A percentile compares a stretch with the other conserved stretches of the same genome.
phyloP scores from a whole-genome alignment of 2,329 filamentous ascomycete genomes.

The Verticillium zaregamsianum region DNA sequence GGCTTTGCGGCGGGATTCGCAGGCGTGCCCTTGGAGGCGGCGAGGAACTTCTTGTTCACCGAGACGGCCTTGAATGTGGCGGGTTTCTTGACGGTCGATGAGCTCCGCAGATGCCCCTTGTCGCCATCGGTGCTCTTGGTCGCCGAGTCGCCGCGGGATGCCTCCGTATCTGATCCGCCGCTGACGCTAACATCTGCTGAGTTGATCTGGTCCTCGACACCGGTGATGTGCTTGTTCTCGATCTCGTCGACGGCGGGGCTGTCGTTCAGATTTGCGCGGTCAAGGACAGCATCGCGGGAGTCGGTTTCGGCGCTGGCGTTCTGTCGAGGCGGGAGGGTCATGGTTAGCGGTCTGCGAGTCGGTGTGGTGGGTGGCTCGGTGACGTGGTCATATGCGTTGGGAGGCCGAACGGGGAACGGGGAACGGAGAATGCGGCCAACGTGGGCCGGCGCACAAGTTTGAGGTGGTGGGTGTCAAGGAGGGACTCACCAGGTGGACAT shows the following conservation, averaged over 20 bases:
- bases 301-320: constrained; percentile 30
- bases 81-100: constrained; percentile 66
- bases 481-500: constrained; percentile 39
- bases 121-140: constrained; percentile 49
- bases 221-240: constrained; percentile 54
- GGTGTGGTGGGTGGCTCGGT: neutral
- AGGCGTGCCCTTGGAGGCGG: constrained; percentile 55
- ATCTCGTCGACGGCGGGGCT: constrained; percentile 43
- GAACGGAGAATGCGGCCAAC: constrained; percentile 1
- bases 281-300: constrained; percentile 42
- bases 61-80: constrained; percentile 80
- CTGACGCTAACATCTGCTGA: constrained; percentile 66
- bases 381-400: constrained; percentile 5
- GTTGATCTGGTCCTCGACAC: constrained; percentile 54
- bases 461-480: too few species aligned
- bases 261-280: constrained; percentile 45
- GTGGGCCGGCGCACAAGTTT: neutral
- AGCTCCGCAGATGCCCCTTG: constrained; percentile 54
- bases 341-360: constrained; percentile 3
- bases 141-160: constrained; percentile 49
- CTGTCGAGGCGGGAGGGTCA: constrained; percentile 17
- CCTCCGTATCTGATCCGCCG: constrained; percentile 74
- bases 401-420: neutral
- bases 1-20: constrained; percentile 42
- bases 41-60: constrained; percentile 78